These are phyloP conservation scores for Cudoniella acicularis DNA, from an alignment of 495 filamentous ascomycete species.

Conservation along the genomic window DNA sequence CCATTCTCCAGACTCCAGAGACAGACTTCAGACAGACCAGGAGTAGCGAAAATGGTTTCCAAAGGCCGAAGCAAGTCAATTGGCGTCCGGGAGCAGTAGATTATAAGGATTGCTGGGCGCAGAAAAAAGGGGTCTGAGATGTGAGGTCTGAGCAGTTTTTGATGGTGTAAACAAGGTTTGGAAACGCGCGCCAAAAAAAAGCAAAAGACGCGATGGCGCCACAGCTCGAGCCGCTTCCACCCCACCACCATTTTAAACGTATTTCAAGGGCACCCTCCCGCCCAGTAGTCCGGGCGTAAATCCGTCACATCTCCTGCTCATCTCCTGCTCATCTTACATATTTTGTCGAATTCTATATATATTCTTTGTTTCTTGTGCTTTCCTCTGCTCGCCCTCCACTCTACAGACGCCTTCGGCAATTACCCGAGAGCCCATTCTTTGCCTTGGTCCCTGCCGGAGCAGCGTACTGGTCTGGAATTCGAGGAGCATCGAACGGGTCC, in stretches of 20 bases:
- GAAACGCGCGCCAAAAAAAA: neutral
- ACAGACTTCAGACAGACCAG: no score
- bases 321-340: neutral
- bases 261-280: neutral
- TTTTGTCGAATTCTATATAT: neutral
- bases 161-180: neutral
- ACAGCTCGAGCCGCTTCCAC: neutral
- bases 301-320: neutral
- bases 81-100: neutral
- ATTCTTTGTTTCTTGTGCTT: neutral
- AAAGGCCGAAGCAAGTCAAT: neutral
- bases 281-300: neutral
- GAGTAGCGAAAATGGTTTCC: no score
- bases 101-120: neutral
- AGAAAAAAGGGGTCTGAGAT: neutral
- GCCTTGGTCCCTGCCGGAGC: no score
- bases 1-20: no score
- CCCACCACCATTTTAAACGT: neutral
- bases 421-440: neutral
- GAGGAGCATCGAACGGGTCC: no score
- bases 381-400: neutral
- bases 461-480: no score
- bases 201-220: neutral
- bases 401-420: neutral
- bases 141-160: neutral